Base-by-base conservation (phyloP, 805 yeast species). In the Metschnikowia gelsemii region DNA sequence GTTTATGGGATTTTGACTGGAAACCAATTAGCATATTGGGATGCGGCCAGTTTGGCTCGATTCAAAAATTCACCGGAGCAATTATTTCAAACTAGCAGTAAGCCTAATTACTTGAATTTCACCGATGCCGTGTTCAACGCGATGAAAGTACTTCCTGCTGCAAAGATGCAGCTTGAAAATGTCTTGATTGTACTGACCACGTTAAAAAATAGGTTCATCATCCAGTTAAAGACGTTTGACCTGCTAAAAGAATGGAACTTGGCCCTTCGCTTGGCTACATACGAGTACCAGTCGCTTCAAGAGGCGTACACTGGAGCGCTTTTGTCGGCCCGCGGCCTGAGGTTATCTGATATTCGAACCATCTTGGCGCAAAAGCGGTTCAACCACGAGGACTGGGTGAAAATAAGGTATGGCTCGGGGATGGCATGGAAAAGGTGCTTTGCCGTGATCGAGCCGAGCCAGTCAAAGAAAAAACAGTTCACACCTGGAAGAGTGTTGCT, bases 381-480 rank as follows among this genome's bases (percentile, higher is more conserved):
- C 59, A 79, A 78, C 45, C 93, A 88, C 57, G 96, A 87, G 62
- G 96, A 90, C 56, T 91, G 96, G 97, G 89, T 85, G 31, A 78
- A 89, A 59, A 95, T 93, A 13, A 74, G 98, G 50, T 93, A 91
- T 62, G 98, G 99, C 14, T 78, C 93, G 8, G 99, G 99, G 18
- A 87, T 88, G 95, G 96, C 97, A 1, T 93, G 97, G 97, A 86
- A 83, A 58, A 76, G 95, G 45, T 91, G 96, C 58, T 93, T 78
- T 68, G 91, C 96, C 2, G 96, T 90, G 8, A 77, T 91, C 42
- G 86, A 85, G 51, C 90, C 90, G 51, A 68, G 89, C 54, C 50
- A 68, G 27, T 57, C 73, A 55, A 80, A 69, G 58, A 65, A 56
- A 59, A 76, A 65, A 61, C 64, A 55, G 50, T 73, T 62, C 51